A percentile compares a stretch with the other conserved stretches of the same genome.
Evolutionary conservation across 1,139 yeast genomes (phyloP).

Genomic region (Protomyces macrosporus): DNA sequence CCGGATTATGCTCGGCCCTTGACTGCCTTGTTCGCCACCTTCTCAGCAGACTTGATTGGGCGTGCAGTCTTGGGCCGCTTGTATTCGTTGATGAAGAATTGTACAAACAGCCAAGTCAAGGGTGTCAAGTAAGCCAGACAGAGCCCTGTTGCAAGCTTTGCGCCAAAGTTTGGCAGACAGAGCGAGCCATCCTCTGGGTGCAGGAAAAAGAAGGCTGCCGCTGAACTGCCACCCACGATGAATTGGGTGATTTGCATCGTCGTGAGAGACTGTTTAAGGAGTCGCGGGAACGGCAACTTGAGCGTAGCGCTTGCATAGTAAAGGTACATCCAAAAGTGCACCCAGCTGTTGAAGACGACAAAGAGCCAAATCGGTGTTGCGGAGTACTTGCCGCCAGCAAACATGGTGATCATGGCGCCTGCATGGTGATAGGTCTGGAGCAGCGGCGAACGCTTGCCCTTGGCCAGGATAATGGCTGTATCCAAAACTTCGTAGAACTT

Average conservation of each 20-base stretch:
- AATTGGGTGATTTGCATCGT: constrained; percentile 68
- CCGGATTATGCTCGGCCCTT: constrained; percentile 9
- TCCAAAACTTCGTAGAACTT: constrained; percentile 71
- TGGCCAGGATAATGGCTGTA: constrained; percentile 60
- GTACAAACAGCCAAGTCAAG: constrained; percentile 62
- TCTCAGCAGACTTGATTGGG: constrained; percentile 32
- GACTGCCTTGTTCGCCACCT: constrained; percentile 25
- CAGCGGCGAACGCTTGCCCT: constrained; percentile 64
- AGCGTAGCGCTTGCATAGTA: constrained; percentile 63
- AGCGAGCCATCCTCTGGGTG: constrained; percentile 55
- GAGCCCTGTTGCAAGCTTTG: constrained; percentile 61
- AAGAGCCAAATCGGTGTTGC: constrained; percentile 79
- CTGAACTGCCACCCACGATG: constrained; percentile 64
- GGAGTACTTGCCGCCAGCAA: constrained; percentile 68
- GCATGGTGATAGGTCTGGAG: constrained; percentile 75
- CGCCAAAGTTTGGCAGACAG: constrained; percentile 34
- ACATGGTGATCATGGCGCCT: constrained; percentile 79
- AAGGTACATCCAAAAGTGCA: constrained; percentile 65
- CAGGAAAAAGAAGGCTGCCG: constrained; percentile 58
- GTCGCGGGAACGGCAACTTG: constrained; percentile 54
- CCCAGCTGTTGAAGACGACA: constrained; percentile 71
- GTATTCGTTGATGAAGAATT: constrained; percentile 65
- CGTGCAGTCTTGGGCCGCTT: constrained; percentile 31
- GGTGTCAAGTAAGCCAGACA: constrained; percentile 66
- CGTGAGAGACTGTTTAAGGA: constrained; percentile 58